phyloP scores from a whole-genome alignment of 371 early-diverging fungal genomes.

The Mortierella sp. region DNA sequence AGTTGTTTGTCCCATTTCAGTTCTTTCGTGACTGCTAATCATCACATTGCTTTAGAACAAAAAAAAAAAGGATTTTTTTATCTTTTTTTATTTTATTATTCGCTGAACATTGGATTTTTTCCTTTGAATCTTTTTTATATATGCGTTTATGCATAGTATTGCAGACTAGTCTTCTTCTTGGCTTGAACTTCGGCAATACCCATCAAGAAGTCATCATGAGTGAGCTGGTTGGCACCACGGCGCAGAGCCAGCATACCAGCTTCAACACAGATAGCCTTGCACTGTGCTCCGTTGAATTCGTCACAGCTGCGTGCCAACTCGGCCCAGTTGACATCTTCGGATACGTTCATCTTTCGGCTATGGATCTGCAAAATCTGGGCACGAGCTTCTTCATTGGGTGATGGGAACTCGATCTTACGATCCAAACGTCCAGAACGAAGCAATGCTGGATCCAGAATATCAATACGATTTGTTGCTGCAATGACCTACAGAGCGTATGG shows the following conservation, averaged over 20 bases:
- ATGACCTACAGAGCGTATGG: constrained; percentile 78
- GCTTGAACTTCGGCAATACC: constrained; percentile 99
- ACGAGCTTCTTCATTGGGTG: constrained; percentile 99
- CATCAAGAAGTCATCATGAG: constrained; percentile 99
- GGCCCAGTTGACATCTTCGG: constrained; percentile 98
- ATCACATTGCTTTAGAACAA: neutral
- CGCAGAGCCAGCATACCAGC: constrained; percentile 99
- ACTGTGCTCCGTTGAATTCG: constrained; percentile 99
- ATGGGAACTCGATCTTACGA: constrained; percentile 99
- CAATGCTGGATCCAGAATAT: constrained; percentile 99
- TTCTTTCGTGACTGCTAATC: neutral
- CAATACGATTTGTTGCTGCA: constrained; percentile 99
- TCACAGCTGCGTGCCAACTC: constrained; percentile 99
- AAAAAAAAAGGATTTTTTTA: neutral
- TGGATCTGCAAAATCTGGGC: constrained; percentile 99
- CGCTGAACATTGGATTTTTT: neutral
- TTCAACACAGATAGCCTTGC: constrained; percentile 99
- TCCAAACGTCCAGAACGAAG: constrained; percentile 99
- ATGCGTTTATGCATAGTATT: constrained; percentile 89
- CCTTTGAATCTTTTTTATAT: neutral
- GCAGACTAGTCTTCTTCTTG: constrained; percentile 99
- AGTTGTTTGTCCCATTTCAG: neutral
- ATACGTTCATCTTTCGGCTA: constrained; percentile 99
- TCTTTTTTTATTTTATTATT: constrained; percentile 5
- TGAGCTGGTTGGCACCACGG: constrained; percentile 90